Conservation (phyloP, 495 filamentous ascomycete species). For the Xylaria castorea region DNA sequence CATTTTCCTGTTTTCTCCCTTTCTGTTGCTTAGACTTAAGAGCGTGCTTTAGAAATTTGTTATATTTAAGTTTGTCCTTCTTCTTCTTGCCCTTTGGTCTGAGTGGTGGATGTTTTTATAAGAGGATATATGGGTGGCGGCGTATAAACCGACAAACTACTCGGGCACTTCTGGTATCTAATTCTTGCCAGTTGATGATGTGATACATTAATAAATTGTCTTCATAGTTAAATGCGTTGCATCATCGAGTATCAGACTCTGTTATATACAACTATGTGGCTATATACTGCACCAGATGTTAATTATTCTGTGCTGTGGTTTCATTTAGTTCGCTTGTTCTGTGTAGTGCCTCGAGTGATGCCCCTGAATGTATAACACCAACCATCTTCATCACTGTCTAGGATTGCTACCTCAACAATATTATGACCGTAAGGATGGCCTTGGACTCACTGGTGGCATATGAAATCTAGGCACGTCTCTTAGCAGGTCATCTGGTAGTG, state of each 20-base stretch:
- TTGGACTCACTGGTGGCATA: neutral
- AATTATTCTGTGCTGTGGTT: too few species aligned
- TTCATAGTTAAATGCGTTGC: neutral
- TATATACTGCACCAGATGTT: neutral
- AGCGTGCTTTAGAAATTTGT: neutral
- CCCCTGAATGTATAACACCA: too few species aligned
- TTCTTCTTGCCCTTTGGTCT: neutral
- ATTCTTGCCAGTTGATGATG: too few species aligned
- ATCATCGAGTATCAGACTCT: neutral
- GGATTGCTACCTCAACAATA: too few species aligned
- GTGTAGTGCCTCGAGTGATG: too few species aligned
- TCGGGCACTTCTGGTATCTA: too few species aligned
- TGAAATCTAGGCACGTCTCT: neutral
- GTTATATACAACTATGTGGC: neutral
- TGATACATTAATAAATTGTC: too few species aligned
- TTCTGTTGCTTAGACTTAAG: neutral
- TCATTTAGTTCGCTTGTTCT: too few species aligned
- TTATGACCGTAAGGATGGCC: neutral
- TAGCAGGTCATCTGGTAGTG: neutral
- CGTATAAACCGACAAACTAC: too few species aligned
- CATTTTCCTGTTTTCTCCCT: neutral
- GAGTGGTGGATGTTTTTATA: neutral
- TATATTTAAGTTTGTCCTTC: neutral
- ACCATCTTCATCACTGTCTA: too few species aligned
- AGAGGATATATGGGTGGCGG: too few species aligned